Evolutionary conservation across 176 grass and related monocot species (phyloP).

Genomic region (Rhynchospora pubera): DNA sequence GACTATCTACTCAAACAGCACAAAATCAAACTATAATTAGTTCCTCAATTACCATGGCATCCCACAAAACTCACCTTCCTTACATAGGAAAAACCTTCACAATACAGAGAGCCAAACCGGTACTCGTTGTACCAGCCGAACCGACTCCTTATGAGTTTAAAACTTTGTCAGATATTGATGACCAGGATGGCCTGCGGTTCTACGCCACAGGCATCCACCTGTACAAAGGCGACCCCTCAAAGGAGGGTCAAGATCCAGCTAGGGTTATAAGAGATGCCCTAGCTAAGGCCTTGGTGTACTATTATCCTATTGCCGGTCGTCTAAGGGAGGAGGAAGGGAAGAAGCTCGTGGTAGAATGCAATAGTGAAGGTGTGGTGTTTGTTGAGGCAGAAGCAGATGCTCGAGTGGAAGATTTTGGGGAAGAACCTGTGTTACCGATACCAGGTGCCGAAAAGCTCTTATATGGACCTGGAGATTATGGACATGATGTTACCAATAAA

Average conservation of each 20-base stretch:
- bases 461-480: conserved; percentile 17
- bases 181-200: conserved; percentile 66
- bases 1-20: background rate
- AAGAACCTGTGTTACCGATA: conserved; percentile 54
- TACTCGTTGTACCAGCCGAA: conserved; percentile 34
- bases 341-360: conserved; percentile 67
- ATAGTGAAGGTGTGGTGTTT: conserved; percentile 50
- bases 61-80: background rate
- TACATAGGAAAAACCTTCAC: background rate
- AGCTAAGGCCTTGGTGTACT: conserved; percentile 51
- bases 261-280: conserved; percentile 48
- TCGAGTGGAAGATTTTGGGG: conserved; percentile 43
- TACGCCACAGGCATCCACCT: conserved; percentile 58
- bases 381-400: conserved; percentile 57
- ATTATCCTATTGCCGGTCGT: conserved; percentile 66
- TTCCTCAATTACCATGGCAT: conserved; percentile 11
- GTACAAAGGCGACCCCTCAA: conserved; percentile 39
- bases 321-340: conserved; percentile 34
- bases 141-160: conserved; percentile 47
- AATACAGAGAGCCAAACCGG: background rate
- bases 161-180: conserved; percentile 60
- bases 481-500: conserved; percentile 33
- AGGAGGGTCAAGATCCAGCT: conserved; percentile 36
- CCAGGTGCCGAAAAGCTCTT: conserved; percentile 52
- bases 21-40: background rate